These are phyloP conservation scores for barley (Hordeum vulgare) DNA, from an alignment of 176 grass and related monocot genomes.

Conservation along the genomic window DNA sequence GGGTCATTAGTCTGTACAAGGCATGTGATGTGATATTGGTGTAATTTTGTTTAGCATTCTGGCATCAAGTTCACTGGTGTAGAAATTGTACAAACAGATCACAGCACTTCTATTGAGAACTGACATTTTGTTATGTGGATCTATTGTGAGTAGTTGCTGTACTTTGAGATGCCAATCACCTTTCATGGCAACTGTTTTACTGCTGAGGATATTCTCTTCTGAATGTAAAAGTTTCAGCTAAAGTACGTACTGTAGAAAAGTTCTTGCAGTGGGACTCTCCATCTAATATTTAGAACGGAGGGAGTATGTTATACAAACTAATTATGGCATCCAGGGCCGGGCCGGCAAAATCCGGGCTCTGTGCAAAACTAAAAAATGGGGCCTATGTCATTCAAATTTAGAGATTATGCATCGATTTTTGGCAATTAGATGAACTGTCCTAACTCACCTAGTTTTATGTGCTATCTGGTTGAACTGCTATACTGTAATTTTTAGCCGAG, in stretches of 20 bases:
- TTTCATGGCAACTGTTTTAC: neutral
- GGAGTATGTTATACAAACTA: too few species aligned
- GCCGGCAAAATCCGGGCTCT: too few species aligned
- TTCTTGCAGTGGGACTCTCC: slow-evolving; percentile 41
- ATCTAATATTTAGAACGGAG: too few species aligned
- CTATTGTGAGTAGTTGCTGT: neutral
- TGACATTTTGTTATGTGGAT: neutral
- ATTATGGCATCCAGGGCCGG: too few species aligned
- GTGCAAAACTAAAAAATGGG: too few species aligned
- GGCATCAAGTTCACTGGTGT: neutral
- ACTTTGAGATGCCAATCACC: neutral
- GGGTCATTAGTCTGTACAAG: slow-evolving; percentile 18
- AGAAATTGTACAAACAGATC: slow-evolving; percentile 35
- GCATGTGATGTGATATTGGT: neutral
- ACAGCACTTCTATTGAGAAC: neutral
- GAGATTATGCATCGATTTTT: too few species aligned
- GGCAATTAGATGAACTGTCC: too few species aligned
- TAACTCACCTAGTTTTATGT: too few species aligned
- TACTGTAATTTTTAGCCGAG: too few species aligned
- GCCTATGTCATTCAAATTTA: too few species aligned
- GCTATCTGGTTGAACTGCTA: too few species aligned
- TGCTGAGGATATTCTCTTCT: neutral
- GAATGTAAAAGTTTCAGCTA: neutral
- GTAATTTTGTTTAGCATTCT: slow-evolving; percentile 20
- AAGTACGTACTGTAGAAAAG: slow-evolving; percentile 35